Evolutionary conservation across 306 rosid species (phyloP).

Genomic region (Urtica urens): DNA sequence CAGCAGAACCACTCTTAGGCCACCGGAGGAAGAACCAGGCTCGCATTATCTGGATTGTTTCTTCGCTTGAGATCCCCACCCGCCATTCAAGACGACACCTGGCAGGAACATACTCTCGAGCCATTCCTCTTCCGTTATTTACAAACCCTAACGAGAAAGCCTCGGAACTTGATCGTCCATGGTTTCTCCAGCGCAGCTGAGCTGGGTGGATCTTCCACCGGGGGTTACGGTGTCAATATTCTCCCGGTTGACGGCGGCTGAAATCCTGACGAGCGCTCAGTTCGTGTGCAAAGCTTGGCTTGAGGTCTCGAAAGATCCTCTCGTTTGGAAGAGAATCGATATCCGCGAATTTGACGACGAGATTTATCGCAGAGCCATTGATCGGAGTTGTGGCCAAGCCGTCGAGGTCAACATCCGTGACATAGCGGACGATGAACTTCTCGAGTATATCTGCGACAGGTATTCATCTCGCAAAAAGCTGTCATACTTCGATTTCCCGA

Average conservation of each 20-base stretch:
- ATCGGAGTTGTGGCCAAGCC: slow-evolving; percentile 38
- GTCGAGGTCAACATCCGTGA: slow-evolving; percentile 28
- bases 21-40: no score
- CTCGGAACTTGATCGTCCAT: no score
- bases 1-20: no score
- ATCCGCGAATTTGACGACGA: slow-evolving; percentile 1
- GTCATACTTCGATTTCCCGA: no score
- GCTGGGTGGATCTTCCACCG: slow-evolving; percentile 51
- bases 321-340: slow-evolving; percentile 32
- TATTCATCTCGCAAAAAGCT: no score
- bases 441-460: slow-evolving; percentile 36
- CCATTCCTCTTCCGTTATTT: no score
- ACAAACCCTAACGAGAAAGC: no score
- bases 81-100: no score
- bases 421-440: slow-evolving; percentile 35
- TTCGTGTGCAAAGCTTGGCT: slow-evolving; percentile 51
- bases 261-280: slow-evolving; percentile 26
- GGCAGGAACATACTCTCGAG: no score
- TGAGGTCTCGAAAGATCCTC: slow-evolving; percentile 41
- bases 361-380: slow-evolving; percentile 38
- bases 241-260: slow-evolving; percentile 30
- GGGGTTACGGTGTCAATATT: slow-evolving; percentile 34
- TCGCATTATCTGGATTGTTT: no score
- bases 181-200: no score
- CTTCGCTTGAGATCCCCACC: no score